phyloP scores from a whole-genome alignment of 192 early-diverging fungal species.

The Coemansia sp. region DNA sequence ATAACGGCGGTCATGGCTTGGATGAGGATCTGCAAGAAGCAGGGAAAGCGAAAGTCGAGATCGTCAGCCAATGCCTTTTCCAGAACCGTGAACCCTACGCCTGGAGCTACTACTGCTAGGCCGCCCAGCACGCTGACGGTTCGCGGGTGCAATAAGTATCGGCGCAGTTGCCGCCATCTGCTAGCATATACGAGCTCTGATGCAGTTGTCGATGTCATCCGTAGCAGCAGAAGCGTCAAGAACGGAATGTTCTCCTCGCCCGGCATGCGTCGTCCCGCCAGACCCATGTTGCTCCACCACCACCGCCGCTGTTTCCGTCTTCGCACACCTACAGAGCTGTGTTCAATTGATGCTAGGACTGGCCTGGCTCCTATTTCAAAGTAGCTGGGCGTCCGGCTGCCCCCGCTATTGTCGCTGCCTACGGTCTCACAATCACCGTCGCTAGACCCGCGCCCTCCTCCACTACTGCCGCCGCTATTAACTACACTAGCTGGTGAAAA shows the following conservation, averaged over 20 bases:
- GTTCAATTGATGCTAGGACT: background rate
- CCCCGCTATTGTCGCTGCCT: conserved; percentile 6
- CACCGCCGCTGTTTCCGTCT: background rate
- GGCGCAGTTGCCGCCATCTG: background rate
- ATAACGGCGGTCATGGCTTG: conserved; percentile 11
- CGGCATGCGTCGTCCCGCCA: background rate
- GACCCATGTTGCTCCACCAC: no score
- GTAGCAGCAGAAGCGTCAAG: conserved; percentile 14
- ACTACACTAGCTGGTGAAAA: background rate
- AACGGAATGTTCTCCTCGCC: conserved; percentile 22
- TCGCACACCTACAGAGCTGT: background rate
- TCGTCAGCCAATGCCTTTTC: conserved; percentile 33
- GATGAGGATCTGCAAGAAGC: conserved; percentile 25
- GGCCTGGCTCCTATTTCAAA: background rate
- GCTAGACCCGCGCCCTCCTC: conserved; percentile 11
- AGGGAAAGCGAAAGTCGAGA: conserved; percentile 17
- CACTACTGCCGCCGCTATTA: background rate
- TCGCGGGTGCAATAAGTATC: conserved; percentile 14
- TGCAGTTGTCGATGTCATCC: background rate
- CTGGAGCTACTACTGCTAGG: conserved; percentile 2
- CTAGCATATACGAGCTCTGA: background rate
- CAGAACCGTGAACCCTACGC: conserved; percentile 7
- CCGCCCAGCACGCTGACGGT: conserved; percentile 14
- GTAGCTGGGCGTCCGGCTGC: conserved; percentile 4
- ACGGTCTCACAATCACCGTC: conserved; percentile 15